These are phyloP conservation scores for Fermentozyma sake DNA, from an alignment of 1,139 yeast genomes.

Conservation along the genomic window DNA sequence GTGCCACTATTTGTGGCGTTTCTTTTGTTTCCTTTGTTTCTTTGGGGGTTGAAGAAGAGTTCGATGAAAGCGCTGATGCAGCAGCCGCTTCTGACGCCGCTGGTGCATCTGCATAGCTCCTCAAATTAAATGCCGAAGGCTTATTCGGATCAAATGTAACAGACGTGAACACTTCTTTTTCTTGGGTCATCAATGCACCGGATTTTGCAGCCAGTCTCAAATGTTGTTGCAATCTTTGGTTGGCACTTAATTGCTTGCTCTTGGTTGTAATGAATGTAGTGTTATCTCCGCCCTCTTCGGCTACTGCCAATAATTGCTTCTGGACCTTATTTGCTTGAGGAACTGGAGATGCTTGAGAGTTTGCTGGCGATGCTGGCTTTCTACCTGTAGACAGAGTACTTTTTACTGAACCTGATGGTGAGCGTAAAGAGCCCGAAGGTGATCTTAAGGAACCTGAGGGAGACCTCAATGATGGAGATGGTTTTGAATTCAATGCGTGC, in stretches of 20 bases:
- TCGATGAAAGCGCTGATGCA: conserved; percentile 2
- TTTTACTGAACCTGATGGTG: conserved; percentile 12
- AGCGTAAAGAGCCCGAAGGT: conserved; percentile 4
- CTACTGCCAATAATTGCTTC: conserved; percentile 13
- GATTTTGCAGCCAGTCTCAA: conserved; percentile 36
- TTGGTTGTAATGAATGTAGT: conserved; percentile 4
- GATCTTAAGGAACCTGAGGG: not conserved
- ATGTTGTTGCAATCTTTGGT: conserved; percentile 39
- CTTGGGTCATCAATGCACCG: conserved; percentile 38
- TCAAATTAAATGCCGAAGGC: conserved; percentile 27
- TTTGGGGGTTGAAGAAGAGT: not conserved
- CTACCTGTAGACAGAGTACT: conserved; percentile 13
- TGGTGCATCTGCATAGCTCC: conserved; percentile 15
- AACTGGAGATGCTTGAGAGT: conserved; percentile 6
- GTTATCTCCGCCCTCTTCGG: conserved; percentile 20
- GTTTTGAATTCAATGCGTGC: conserved; percentile 19
- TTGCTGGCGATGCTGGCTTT: conserved; percentile 5
- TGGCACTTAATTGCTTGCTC: conserved; percentile 25
- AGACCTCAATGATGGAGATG: conserved; percentile 1
- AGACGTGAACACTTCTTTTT: conserved; percentile 30
- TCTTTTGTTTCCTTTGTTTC: conserved; percentile 2
- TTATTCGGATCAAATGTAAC: conserved; percentile 41
- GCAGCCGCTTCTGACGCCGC: conserved; percentile 5
- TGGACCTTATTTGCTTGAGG: conserved; percentile 10
- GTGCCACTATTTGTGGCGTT: too few species aligned